phyloP scores from a whole-genome alignment of 257 asterid species.

The Forsythia viridissima region DNA sequence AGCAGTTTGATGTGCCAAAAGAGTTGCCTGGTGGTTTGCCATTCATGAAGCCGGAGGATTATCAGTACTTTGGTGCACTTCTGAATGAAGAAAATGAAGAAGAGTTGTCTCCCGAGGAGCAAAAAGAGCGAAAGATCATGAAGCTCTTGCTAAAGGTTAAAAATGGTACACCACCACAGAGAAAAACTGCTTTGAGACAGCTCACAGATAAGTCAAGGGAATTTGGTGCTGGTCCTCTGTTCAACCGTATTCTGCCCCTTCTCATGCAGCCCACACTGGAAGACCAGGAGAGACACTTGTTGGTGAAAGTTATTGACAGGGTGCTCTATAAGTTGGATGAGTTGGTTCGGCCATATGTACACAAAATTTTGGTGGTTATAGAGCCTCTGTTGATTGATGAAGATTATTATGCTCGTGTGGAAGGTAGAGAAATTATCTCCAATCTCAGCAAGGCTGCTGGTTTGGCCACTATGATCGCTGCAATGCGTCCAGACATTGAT shows the following conservation, averaged over 20 bases:
- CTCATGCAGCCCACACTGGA: conserved; percentile 96
- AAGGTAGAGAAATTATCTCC: conserved; percentile 94
- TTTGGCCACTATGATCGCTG: conserved; percentile 96
- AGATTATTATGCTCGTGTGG: conserved; percentile 96
- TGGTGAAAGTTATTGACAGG: conserved; percentile 87
- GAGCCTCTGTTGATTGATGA: conserved; percentile 93
- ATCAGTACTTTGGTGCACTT: conserved; percentile 75
- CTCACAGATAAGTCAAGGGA: conserved; percentile 94
- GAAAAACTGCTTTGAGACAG: conserved; percentile 92
- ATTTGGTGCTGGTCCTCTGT: conserved; percentile 91
- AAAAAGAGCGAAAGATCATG: conserved; percentile 90
- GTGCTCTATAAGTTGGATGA: conserved; percentile 90
- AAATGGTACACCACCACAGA: conserved; percentile 95
- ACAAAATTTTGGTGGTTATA: conserved; percentile 89
- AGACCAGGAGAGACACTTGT: conserved; percentile 88
- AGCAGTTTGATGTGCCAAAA: conserved; percentile 81
- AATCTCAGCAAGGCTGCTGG: conserved; percentile 97
- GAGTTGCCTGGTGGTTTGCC: conserved; percentile 91
- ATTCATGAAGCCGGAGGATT: conserved; percentile 86
- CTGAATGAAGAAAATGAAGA: conserved; percentile 77
- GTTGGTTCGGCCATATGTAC: conserved; percentile 90
- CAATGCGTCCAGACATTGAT: conserved; percentile 96
- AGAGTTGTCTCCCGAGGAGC: conserved; percentile 79
- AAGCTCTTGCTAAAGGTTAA: conserved; percentile 84
- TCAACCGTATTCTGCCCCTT: conserved; percentile 83